These are phyloP conservation scores for Vigna unguiculata DNA, from an alignment of 306 rosid species.

Conservation along the genomic window DNA sequence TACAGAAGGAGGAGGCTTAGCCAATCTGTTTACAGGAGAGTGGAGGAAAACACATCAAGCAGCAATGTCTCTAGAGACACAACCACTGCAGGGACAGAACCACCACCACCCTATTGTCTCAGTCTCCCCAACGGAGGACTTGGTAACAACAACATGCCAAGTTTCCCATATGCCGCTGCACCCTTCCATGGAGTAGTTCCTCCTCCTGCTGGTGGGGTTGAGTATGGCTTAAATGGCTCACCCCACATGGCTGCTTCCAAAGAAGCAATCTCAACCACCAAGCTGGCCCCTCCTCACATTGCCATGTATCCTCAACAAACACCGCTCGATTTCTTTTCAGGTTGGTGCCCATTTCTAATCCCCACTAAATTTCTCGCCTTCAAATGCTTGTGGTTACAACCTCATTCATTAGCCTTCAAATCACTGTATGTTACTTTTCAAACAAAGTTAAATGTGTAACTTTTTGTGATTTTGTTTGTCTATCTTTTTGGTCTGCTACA, in stretches of 20 bases:
- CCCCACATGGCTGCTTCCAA: slow-evolving; percentile 52
- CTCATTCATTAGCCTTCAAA: background rate
- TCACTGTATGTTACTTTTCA: background rate
- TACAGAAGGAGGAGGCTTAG: slow-evolving; percentile 80
- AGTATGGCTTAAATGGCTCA: slow-evolving; percentile 49
- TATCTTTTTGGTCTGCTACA: background rate
- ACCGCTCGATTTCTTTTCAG: slow-evolving; percentile 65
- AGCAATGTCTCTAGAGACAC: slow-evolving; percentile 44
- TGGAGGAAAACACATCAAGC: slow-evolving; percentile 60
- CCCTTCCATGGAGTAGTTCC: slow-evolving; percentile 43
- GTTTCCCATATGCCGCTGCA: slow-evolving; percentile 54
- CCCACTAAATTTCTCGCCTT: background rate
- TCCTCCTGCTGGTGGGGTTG: slow-evolving; percentile 53
- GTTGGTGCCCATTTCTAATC: slow-evolving; percentile 48
- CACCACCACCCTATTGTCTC: slow-evolving; percentile 42
- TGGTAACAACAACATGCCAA: slow-evolving; percentile 1
- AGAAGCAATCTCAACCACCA: slow-evolving; percentile 52
- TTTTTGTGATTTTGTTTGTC: background rate
- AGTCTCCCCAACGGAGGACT: slow-evolving; percentile 44
- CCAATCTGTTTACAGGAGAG: slow-evolving; percentile 67
- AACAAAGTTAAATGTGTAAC: slow-evolving; percentile 18
- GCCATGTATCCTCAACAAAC: slow-evolving; percentile 55
- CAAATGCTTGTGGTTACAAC: background rate
- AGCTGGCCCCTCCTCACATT: slow-evolving; percentile 39
- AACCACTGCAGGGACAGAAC: slow-evolving; percentile 40